Evolutionary conservation across 2,329 filamentous ascomycete genomes (phyloP).

Genomic region (Colletotrichum echinochloae): DNA sequence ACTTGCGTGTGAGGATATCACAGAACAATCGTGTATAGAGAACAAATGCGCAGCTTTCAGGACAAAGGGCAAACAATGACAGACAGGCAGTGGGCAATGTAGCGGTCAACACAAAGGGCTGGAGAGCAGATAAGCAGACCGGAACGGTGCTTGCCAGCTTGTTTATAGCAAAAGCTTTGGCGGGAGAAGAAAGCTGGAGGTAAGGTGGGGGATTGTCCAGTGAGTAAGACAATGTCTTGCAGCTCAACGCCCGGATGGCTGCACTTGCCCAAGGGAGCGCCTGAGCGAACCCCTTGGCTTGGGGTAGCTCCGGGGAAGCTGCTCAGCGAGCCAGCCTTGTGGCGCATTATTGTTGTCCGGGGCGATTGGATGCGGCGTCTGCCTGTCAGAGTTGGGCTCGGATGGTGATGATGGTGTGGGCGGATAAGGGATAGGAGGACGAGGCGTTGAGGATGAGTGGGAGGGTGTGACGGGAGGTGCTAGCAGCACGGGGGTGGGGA

Average conservation of each 20-base stretch:
- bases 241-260: slow-evolving; percentile 32
- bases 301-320: slow-evolving; percentile 31
- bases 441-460: slow-evolving; percentile 35
- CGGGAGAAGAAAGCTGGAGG: slow-evolving; percentile 30
- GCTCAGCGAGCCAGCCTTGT: slow-evolving; percentile 29
- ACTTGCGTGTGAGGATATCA: slow-evolving; percentile 22
- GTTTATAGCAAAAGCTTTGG: slow-evolving; percentile 30
- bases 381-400: slow-evolving; percentile 4
- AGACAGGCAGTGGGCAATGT: slow-evolving; percentile 21
- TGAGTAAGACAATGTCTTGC: slow-evolving; percentile 36
- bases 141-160: slow-evolving; percentile 34
- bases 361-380: slow-evolving; percentile 5
- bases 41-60: slow-evolving; percentile 9
- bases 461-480: slow-evolving; percentile 30
- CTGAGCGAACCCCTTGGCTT: slow-evolving; percentile 33
- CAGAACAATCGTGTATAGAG: neutral
- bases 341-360: slow-evolving; percentile 21
- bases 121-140: slow-evolving; percentile 18
- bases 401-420: slow-evolving; percentile 23
- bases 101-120: slow-evolving; percentile 28
- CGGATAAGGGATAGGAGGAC: slow-evolving; percentile 12
- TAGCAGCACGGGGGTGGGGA: slow-evolving; percentile 10
- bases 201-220: slow-evolving; percentile 38
- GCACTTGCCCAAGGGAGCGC: slow-evolving; percentile 24
- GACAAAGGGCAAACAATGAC: slow-evolving; percentile 31